Conservation (phyloP, 2,329 filamentous ascomycete genomes). For the Anthostomella pinea region DNA sequence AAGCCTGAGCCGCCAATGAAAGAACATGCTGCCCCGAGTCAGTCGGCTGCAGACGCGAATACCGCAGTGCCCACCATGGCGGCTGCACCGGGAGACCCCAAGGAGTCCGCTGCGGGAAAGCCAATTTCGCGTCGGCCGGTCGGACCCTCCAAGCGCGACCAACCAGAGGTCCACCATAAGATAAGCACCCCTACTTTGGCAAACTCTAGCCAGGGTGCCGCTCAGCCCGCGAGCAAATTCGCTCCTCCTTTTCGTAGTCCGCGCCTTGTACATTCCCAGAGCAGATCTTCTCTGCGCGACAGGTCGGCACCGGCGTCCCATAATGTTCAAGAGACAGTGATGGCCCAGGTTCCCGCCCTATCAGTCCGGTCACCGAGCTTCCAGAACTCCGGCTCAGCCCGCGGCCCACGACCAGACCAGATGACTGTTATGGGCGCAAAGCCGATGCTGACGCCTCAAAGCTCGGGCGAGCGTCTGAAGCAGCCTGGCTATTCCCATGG, state of each 20-base stretch:
- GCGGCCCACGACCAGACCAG: conserved; percentile 5
- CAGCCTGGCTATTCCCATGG: conserved; percentile 18
- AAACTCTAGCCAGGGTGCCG: conserved; percentile 5
- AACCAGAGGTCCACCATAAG: conserved; percentile 13
- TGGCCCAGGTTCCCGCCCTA: conserved; percentile 1
- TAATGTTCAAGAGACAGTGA: conserved; percentile 12
- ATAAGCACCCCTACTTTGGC: conserved; percentile 11
- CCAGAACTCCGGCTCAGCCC: not conserved
- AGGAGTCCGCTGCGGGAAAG: conserved; percentile 16
- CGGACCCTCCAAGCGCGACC: conserved; percentile 9
- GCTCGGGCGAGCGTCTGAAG: conserved; percentile 10
- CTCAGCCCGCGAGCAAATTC: too few species aligned
- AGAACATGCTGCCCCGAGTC: conserved; percentile 5
- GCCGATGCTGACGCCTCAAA: conserved; percentile 6
- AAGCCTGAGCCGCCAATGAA: conserved; percentile 12
- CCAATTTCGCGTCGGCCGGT: conserved; percentile 20
- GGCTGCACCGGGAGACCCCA: conserved; percentile 13
- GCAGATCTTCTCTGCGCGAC: conserved; percentile 12
- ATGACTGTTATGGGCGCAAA: conserved; percentile 4
- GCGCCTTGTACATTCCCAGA: conserved; percentile 12
- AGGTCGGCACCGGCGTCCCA: conserved; percentile 8
- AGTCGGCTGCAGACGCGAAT: conserved; percentile 1
- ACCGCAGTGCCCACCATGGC: not conserved
- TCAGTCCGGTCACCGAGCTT: not conserved
- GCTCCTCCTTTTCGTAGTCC: not conserved